Base-by-base conservation (phyloP, 2,329 filamentous ascomycete species). In the Trichoderma brevicompactum region DNA sequence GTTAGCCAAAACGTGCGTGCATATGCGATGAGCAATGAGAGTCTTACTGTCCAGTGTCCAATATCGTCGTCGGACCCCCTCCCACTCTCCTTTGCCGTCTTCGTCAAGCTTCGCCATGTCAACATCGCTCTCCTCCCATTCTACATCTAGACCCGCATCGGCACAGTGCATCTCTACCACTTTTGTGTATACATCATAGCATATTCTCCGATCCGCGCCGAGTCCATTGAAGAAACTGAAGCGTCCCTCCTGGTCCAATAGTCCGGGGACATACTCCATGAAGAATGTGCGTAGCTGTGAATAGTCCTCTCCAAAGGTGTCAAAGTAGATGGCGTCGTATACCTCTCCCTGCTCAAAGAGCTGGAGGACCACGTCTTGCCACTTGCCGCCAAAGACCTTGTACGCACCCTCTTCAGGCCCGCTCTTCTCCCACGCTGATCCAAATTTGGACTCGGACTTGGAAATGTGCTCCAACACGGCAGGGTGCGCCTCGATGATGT, bases 291-390 rank as follows among this genome's bases (percentile, higher is more conserved):
- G 89, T 34, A 98, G 86, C 75, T 94, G 91, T 2, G 83, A 82
- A 78, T 98, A 99, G 69, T 95, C 92, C 79, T 99, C 95, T 7
- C 93, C 95, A 76, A 98, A 98, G 0, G 95, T 99, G 75, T 99
- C 95, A 74, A 97, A 98, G 81, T 98, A 99, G 70, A 99, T 92
- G 34, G 90, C 92, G 74, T 96, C 92, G 73, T 94, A 94, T 12
- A 87, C 80, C 72, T 90, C 84, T 9, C 90, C 90, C 46, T 87
- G 79, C 66, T 87, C 85, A 1, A 94, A 79, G 7, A 96, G 80
- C 58, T 81, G 80, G 0, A 89, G 90, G 15, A 94, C 81, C 0
- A 95, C 79, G 66, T 95, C 91, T 77, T 96, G 93, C 93, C 93
- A 96, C 69, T 83, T 83, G 2, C 92, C 77, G 19, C 70, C 73